Base-by-base conservation (phyloP, 1,139 yeast species). In the Lodderomyces theae region DNA sequence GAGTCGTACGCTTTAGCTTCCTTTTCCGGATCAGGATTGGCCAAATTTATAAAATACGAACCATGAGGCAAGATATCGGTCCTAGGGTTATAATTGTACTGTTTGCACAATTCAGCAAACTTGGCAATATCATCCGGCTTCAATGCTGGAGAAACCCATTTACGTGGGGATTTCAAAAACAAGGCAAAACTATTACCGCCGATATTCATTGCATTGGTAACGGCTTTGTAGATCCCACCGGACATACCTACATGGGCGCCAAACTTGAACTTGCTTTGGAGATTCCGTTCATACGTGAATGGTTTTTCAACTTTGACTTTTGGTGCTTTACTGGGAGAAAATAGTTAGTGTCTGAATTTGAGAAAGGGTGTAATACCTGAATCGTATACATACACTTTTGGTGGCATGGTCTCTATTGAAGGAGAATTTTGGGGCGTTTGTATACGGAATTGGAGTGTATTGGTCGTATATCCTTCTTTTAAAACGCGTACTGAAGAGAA, bases 21-120 rank as follows among this genome's bases (percentile, higher is more conserved):
- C 58, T 88, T 90, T 47, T 80, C 95, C 2, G 65, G 63, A 51
- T 88, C 96, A 0, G 97, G 97, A 50, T 88, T 89, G 13, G 95
- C 97, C 48, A 92, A 64, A 56, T 92, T 92, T 54, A 92, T 89
- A 53, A 92, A 81, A 58, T 90, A 92, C 18, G 95, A 87, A 0
- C 97, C 97, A 60, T 92, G 99, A 0, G 98, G 98, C 40, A 92
- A 70, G 36, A 89, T 74, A 53, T 89, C 95, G 13, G 82, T 83
- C 40, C 76, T 57, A 1, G 96, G 82, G 56, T 89, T 77, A 60
- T 82, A 90, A 1, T 82, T 78, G 54, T 74, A 72, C 42, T 77
- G 63, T 40, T 71, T 65, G 57, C 96, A 87, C 16, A 79, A 66
- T 3, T 68, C 66, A 47, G 75, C 74, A 63, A 90, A 92, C 49